These are phyloP conservation scores for Melampsora abietis-canadensis DNA, from an alignment of 1,284 basidiomycete species.

Conservation along the genomic window DNA sequence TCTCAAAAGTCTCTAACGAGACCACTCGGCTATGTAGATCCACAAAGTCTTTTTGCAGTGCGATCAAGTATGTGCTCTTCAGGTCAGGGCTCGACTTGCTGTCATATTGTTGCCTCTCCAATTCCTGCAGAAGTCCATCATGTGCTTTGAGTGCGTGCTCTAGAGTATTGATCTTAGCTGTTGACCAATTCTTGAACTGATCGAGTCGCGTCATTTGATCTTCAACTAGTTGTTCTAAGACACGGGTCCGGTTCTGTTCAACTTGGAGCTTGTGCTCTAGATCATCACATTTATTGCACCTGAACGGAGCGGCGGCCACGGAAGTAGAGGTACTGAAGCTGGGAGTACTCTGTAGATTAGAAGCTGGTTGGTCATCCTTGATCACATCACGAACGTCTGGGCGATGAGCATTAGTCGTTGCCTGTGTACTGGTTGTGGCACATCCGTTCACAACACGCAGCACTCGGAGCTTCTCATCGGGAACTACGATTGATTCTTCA, in stretches of 20 bases:
- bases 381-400: neutral
- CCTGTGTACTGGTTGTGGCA: conserved; percentile 13
- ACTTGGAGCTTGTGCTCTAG: neutral
- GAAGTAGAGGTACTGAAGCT: conserved; percentile 1
- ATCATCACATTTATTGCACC: conserved; percentile 18
- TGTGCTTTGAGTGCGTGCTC: conserved; percentile 26
- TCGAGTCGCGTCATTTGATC: conserved; percentile 23
- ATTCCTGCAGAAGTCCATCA: conserved; percentile 17
- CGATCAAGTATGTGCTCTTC: conserved; percentile 35
- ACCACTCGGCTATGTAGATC: conserved; percentile 26
- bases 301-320: neutral
- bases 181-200: conserved; percentile 33
- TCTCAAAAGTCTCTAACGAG: conserved; percentile 11
- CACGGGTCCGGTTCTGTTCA: conserved; percentile 6
- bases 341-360: neutral
- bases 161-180: conserved; percentile 29
- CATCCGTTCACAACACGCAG: conserved; percentile 32
- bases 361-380: neutral
- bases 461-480: conserved; percentile 5
- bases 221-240: conserved; percentile 8
- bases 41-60: conserved; percentile 40
- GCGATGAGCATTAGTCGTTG: neutral
- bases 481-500: conserved; percentile 3
- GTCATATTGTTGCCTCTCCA: conserved; percentile 19
- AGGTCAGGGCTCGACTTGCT: conserved; percentile 15